These are phyloP conservation scores for Anthoceros angustus DNA, from an alignment of 225 moss, liverwort and hornwort genomes.

Conservation along the genomic window DNA sequence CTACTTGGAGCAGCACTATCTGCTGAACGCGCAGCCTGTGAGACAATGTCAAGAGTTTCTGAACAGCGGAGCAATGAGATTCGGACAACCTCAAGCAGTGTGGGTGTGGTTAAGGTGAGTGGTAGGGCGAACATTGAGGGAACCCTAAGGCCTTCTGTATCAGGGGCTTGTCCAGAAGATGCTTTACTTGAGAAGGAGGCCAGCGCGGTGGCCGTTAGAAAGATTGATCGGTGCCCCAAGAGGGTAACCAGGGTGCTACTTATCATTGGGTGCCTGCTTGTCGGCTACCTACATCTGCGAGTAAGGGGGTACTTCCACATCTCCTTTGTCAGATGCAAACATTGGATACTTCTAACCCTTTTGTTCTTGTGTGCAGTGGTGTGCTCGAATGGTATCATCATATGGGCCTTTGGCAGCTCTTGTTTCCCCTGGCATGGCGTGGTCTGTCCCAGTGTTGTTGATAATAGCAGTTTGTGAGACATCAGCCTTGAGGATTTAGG, in stretches of 20 bases:
- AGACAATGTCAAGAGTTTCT: neutral
- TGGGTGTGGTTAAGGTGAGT: neutral
- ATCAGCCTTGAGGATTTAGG: constrained; percentile 28
- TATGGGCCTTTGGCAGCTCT: constrained; percentile 54
- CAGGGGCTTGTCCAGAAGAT: neutral
- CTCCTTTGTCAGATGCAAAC: neutral
- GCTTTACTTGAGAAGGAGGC: neutral
- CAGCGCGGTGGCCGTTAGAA: neutral
- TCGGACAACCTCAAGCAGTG: neutral
- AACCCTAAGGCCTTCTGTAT: neutral
- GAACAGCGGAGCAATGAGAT: neutral
- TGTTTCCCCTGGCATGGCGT: constrained; percentile 63
- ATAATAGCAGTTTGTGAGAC: constrained; percentile 38
- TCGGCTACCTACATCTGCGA: neutral
- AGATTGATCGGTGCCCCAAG: neutral
- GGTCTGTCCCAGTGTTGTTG: constrained; percentile 60
- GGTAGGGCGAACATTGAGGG: neutral
- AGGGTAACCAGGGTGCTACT: neutral
- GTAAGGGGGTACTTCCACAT: neutral
- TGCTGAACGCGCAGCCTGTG: neutral
- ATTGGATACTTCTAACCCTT: neutral
- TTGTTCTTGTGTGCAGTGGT: constrained; percentile 28
- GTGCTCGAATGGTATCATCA: constrained; percentile 37
- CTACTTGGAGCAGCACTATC: neutral
- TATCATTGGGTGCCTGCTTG: neutral